These are phyloP conservation scores for Aurantiochytrium sp. DNA, from an alignment of 108 stramenopile genomes.

Conservation along the genomic window DNA sequence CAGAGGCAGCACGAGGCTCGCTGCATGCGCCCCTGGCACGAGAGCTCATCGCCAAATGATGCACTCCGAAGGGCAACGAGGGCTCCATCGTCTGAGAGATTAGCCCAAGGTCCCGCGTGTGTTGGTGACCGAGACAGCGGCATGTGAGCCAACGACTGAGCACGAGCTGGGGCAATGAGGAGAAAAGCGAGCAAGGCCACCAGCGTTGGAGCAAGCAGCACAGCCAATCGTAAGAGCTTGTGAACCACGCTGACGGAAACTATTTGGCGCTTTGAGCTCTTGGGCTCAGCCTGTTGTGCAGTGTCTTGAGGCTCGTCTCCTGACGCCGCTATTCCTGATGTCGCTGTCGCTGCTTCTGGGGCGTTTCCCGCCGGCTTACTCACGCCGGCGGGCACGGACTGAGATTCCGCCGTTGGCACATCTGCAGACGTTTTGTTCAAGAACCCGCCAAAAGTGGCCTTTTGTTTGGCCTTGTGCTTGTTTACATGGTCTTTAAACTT, in stretches of 20 bases:
- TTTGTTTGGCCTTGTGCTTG: neutral
- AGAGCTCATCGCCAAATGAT: neutral
- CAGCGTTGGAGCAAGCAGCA: neutral
- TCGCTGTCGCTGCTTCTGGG: neutral
- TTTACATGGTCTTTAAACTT: neutral
- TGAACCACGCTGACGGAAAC: too few species aligned
- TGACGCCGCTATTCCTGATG: neutral
- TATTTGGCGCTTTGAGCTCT: too few species aligned
- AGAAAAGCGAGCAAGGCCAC: neutral
- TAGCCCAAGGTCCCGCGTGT: neutral
- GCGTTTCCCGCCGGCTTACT: neutral
- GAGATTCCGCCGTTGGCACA: too few species aligned
- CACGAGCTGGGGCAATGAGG: neutral
- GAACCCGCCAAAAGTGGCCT: neutral
- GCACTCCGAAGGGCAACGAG: neutral
- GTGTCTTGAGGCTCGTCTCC: neutral
- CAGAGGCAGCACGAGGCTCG: neutral
- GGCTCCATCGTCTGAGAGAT: neutral
- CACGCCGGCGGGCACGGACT: too few species aligned
- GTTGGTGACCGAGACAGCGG: neutral
- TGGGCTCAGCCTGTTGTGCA: too few species aligned
- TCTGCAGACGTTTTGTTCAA: neutral
- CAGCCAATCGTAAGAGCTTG: neutral
- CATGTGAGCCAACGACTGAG: neutral
- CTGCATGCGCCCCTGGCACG: neutral